These are phyloP conservation scores for Chrysosphaeria jannelii DNA, from an alignment of 2,329 filamentous ascomycete species.

Conservation along the genomic window DNA sequence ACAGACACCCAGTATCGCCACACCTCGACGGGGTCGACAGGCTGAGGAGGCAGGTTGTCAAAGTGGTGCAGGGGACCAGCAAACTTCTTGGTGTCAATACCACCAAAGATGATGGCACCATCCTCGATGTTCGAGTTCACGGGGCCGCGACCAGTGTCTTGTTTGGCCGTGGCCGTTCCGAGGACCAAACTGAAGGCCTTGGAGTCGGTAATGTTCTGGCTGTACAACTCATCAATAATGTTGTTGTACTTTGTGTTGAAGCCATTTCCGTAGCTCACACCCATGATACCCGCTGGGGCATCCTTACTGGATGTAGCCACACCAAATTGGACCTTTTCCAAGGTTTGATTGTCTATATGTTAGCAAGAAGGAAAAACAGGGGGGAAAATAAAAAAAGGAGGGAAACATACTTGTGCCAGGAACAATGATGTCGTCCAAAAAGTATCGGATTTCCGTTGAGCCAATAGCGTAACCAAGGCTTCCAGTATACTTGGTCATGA, in stretches of 20 bases:
- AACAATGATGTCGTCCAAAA: constrained; percentile 11
- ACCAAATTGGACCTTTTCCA: constrained; percentile 24
- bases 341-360: constrained; percentile 8
- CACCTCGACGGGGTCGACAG: constrained; percentile 4
- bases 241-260: constrained; percentile 12
- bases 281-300: constrained; percentile 26
- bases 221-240: constrained; percentile 15
- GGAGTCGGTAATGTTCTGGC: constrained; percentile 16
- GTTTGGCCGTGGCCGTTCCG: constrained; percentile 4
- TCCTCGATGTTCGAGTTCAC: constrained; percentile 3
- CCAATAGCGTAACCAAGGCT: constrained; percentile 16
- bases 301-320: constrained; percentile 17
- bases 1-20: constrained; percentile 13
- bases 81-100: constrained; percentile 16
- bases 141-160: constrained; percentile 3
- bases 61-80: constrained; percentile 9
- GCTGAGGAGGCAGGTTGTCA: constrained; percentile 7
- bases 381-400: no score
- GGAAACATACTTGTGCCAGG: no score
- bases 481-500: constrained; percentile 6
- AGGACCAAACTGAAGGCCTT: constrained; percentile 9
- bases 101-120: constrained; percentile 13
- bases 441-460: constrained; percentile 12
- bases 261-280: constrained; percentile 30
- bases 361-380: neutral